Percentiles rank a stretch among this genome's conserved stretches.
Conservation (phyloP, 73 alveolate species). For the Paramecium primaurelia region DNA sequence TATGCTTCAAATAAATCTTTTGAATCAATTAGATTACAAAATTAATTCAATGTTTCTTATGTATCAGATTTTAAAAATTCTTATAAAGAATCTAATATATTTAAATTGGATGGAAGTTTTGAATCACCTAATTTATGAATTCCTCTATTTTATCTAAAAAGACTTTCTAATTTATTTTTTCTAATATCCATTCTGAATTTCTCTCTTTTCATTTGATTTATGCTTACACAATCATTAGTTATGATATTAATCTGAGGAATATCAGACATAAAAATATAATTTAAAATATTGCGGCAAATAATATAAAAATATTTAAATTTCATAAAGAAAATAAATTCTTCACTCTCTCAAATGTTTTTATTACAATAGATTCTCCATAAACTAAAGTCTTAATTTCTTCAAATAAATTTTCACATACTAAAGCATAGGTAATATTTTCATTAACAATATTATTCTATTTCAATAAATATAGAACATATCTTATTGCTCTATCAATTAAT, state of each 20-base stretch:
- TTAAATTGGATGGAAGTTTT: background rate
- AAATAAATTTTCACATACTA: constrained; percentile 38
- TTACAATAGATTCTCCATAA: constrained; percentile 55
- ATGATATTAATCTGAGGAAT: background rate
- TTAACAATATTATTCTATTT: background rate
- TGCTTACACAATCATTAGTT: background rate
- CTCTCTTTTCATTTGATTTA: background rate
- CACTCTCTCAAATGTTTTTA: constrained; percentile 27
- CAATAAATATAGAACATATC: constrained; percentile 54
- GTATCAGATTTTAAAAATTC: background rate
- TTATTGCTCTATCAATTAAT: constrained; percentile 55
- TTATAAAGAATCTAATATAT: background rate
- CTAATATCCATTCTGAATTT: background rate
- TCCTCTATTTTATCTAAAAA: background rate
- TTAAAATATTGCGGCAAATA: background rate
- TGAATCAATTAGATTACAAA: background rate
- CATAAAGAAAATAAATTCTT: background rate
- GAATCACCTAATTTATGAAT: background rate
- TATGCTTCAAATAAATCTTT: background rate
- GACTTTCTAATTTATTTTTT: background rate
- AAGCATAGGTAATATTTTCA: constrained; percentile 3
- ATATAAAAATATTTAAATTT: background rate
- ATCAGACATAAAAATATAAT: background rate
- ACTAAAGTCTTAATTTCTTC: constrained; percentile 47
- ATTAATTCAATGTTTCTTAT: background rate